Evolutionary conservation across 2,329 filamentous ascomycete species (phyloP), one percentile per base, ranked within the genome.

Genomic region (Clarireedia sp.): DNA sequence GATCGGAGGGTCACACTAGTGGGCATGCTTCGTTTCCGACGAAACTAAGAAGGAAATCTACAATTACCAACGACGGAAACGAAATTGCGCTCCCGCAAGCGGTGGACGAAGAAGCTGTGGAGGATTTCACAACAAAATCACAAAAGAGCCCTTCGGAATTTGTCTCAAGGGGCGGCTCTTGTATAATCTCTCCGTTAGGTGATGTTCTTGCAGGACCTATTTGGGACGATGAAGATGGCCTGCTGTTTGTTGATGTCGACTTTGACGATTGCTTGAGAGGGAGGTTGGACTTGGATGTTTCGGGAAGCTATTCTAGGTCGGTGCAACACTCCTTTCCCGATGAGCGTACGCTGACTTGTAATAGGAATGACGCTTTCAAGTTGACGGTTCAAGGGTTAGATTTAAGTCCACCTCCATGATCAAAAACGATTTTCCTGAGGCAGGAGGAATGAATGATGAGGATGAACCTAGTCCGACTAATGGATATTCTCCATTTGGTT

Each of bases 241-340:
- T 82, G 0, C 69, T 96, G 29, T 72, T 90, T 51, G 77, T 81
- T 0, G 88, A 94, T 60, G 85, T 91, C 3, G 90, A 96, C 66
- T 86, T 96, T 65, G 87, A 95, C 48, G 90, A 96, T 62, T 96
- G 91, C 64, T 81, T 90, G 62, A 78, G 89, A 9, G 91, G 90
- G 0, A 75, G 89, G 51, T 69, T 96, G 61, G 90, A 96, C 69
- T 69, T 96, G 47, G 91, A 96, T 73, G 83, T 89, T 38, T 89
- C 83, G 2, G 91, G 91, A 0, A 90, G 86, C 67, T 96, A 95
- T 70, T 91, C 89, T 2, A 79, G 90, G 68, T 87, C 79, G 59
- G 84, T 59, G 16, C 23, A 19, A 24, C 48, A 5, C 14, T 9
- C n/a, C 37, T 19, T n/a, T n/a, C 8, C n/a, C 21, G 19, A 17